A percentile compares a stretch with the other conserved stretches of the same genome.
Conservation (phyloP, 1,284 basidiomycete species). For the Ustilago bromivora region DNA sequence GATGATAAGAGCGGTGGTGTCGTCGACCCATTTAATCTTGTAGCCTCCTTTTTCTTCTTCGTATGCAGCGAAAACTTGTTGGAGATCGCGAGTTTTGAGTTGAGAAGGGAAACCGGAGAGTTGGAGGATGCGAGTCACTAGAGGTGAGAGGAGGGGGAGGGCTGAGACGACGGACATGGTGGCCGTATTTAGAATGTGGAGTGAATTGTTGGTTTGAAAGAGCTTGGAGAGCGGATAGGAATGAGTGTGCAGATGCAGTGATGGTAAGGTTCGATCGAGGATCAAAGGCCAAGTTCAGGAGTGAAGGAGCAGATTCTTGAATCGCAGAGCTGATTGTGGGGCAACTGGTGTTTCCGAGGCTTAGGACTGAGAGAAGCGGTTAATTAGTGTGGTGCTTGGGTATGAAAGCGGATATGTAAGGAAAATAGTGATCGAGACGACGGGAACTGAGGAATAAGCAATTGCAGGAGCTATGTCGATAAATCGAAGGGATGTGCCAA, state of each 20-base stretch:
- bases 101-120: slow-evolving; percentile 91
- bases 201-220: not conserved
- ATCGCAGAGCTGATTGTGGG: no score
- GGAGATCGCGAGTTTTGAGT: slow-evolving; percentile 96
- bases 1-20: slow-evolving; percentile 93
- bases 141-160: slow-evolving; percentile 76
- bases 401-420: not conserved
- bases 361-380: no score
- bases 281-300: no score
- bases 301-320: no score
- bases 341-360: no score
- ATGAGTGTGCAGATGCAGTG: not conserved
- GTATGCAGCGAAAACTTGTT: slow-evolving; percentile 88
- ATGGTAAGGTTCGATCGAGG: not conserved
- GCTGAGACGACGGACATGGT: slow-evolving; percentile 46
- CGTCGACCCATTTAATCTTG: slow-evolving; percentile 99
- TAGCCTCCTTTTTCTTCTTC: slow-evolving; percentile 88
- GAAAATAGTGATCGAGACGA: not conserved
- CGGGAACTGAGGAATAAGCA: not conserved
- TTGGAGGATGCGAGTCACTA: slow-evolving; percentile 92
- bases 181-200: not conserved
- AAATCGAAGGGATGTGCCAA: not conserved
- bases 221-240: not conserved
- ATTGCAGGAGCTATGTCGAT: not conserved
- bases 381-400: not conserved